Evolutionary conservation across 768 basidiomycete species (phyloP), one percentile per base, ranked within the genome.

Genomic region (Suillus subaureus): DNA sequence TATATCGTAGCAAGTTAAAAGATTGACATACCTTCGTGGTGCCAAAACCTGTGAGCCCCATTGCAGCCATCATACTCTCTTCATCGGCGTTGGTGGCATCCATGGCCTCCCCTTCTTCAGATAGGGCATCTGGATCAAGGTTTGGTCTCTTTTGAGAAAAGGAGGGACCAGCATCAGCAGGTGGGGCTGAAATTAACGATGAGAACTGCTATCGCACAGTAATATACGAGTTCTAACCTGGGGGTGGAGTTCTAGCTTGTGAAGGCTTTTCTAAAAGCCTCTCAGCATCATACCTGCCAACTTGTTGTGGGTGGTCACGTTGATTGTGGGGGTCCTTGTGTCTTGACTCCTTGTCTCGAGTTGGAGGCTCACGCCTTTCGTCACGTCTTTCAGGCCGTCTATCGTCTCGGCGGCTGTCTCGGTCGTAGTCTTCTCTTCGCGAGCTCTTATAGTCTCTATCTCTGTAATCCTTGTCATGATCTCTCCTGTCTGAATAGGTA

Each of bases 1-100:
- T 13, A 61, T 43, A 31, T 45, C 3, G 63, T 63, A 54, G 3
- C 52, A 49, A 35, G 40, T 37, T 37, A 26, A 9, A 18, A 52
- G 8, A 67, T 1, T 7, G 61, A 8, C 78, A 62, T 70, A 93
- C 96, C 83, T 98, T 97, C 0, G 97, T 97, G 0, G 88, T 83
- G 12, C 92, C 94, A 74, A 99, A 99, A 12, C 94, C 93, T 55
- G 78, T 72, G 71, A 99, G 79, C 49, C 97, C 96, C 93, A 99
- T 97, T 83, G 87, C 84, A 43, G 90, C 87, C 85, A 91, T 92
- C 89, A 97, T 94, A 62, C 87, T 89, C 56, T 86, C 85, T 28
- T 92, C 91, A 47, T 91, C 92, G 16, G 87, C 89, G 64, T 82
- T 82, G n/a, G 83, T 85, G 35, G 79, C 81, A 21, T 83, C 82